Evolutionary conservation across 495 filamentous ascomycete species (phyloP).

Genomic region (Cairneyella variabilis): DNA sequence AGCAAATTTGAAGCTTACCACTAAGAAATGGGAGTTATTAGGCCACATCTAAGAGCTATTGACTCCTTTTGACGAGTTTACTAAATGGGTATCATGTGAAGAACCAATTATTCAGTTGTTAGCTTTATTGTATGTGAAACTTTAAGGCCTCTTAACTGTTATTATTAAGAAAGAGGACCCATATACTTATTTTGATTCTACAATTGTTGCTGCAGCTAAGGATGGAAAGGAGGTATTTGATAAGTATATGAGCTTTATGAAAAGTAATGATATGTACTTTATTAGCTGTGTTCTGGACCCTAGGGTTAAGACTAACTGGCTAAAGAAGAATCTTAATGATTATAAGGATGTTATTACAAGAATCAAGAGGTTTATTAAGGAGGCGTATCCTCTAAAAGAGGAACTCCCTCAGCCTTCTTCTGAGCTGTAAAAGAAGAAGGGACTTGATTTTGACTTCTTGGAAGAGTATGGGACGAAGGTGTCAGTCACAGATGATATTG

Average conservation of each 20-base stretch:
- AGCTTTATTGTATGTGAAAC: neutral
- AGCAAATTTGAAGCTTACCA: neutral
- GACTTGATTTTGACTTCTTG: neutral
- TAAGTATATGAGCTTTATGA: neutral
- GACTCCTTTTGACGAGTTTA: neutral
- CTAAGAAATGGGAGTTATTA: neutral
- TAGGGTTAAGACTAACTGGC: constrained; percentile 3
- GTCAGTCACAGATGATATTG: neutral
- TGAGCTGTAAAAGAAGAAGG: neutral
- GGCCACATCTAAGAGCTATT: neutral
- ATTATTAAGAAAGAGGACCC: neutral
- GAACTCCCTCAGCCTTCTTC: neutral
- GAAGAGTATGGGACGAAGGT: neutral
- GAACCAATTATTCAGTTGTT: neutral
- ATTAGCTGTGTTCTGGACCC: neutral
- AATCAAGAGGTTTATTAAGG: neutral
- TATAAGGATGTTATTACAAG: neutral
- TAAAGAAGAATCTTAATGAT: neutral
- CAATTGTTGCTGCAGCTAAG: neutral
- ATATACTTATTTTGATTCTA: neutral
- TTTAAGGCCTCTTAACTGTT: neutral
- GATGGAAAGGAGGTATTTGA: neutral
- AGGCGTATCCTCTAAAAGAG: neutral
- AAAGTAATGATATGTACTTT: constrained; percentile 1
- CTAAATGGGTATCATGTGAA: no score